These are phyloP conservation scores for Claviceps africana DNA, from an alignment of 2,329 filamentous ascomycete species.

Conservation along the genomic window DNA sequence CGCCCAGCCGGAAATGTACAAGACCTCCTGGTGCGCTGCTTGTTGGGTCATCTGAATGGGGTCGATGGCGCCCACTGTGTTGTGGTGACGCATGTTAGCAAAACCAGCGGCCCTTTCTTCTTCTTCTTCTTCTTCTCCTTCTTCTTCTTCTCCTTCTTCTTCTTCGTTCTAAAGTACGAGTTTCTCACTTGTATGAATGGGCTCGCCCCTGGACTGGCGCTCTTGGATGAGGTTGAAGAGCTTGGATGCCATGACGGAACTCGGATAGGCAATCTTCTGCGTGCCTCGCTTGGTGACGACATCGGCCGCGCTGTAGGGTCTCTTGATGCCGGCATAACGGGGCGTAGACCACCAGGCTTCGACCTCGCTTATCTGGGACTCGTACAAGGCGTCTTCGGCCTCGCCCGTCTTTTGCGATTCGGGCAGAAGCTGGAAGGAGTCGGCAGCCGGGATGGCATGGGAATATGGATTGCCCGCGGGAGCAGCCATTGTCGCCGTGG, in stretches of 20 bases:
- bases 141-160: no score
- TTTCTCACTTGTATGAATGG: constrained; percentile 71
- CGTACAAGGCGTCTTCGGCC: constrained; percentile 74
- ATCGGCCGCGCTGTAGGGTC: constrained; percentile 80
- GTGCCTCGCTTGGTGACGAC: constrained; percentile 88
- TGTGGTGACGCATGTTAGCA: neutral
- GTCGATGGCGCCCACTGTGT: constrained; percentile 87
- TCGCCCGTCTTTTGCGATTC: constrained; percentile 63
- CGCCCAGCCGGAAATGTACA: constrained; percentile 95
- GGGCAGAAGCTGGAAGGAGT: constrained; percentile 75
- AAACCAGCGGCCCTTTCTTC: neutral
- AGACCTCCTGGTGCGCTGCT: constrained; percentile 84
- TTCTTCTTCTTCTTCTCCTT: no score
- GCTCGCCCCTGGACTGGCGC: constrained; percentile 62
- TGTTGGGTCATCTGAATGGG: constrained; percentile 99
- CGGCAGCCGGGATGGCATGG: constrained; percentile 34
- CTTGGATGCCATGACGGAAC: constrained; percentile 88
- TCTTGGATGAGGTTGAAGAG: constrained; percentile 80
- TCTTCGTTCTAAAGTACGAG: no score
- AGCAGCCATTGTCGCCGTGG: constrained; percentile 18
- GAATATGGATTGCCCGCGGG: constrained; percentile 15
- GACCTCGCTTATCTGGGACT: constrained; percentile 71
- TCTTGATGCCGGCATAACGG: constrained; percentile 76
- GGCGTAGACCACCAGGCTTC: constrained; percentile 82
- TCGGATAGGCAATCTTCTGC: constrained; percentile 76